Conservation (phyloP, 1,284 basidiomycete species). For the Marasmius tenuissimus region DNA sequence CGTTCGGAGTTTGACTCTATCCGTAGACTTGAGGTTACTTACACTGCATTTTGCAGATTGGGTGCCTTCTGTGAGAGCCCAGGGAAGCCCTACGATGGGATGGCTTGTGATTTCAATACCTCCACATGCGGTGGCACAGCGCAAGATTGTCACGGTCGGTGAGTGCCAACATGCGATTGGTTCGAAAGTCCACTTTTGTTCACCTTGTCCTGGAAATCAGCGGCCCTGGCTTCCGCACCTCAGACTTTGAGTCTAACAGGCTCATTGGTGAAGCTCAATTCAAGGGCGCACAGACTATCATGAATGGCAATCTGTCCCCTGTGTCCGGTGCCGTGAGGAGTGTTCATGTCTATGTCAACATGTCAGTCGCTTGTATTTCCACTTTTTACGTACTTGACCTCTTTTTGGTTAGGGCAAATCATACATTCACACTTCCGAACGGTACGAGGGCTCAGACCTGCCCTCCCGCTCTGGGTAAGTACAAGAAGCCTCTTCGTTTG, state of each 20-base stretch:
- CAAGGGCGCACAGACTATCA: conserved; percentile 61
- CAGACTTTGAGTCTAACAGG: conserved; percentile 71
- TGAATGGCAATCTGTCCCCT: conserved; percentile 45
- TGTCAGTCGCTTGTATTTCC: conserved; percentile 41
- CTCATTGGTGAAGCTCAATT: conserved; percentile 71
- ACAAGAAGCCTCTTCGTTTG: conserved; percentile 3
- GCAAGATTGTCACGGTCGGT: conserved; percentile 72
- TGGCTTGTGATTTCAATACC: conserved; percentile 61
- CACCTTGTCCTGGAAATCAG: conserved; percentile 31
- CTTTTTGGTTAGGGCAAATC: conserved; percentile 48
- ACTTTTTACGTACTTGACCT: background rate
- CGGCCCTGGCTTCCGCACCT: conserved; percentile 70
- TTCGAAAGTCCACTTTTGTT: background rate
- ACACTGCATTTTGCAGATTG: conserved; percentile 36
- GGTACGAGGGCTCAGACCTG: conserved; percentile 73
- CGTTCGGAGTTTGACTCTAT: conserved; percentile 41
- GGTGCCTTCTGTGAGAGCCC: conserved; percentile 79
- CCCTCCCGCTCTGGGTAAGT: conserved; percentile 74
- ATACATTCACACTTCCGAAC: conserved; percentile 65
- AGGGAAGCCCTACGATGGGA: conserved; percentile 64
- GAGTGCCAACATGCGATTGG: conserved; percentile 20
- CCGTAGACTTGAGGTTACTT: conserved; percentile 3
- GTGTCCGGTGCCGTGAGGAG: conserved; percentile 63
- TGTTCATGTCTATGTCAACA: conserved; percentile 67
- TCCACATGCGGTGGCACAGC: conserved; percentile 75